Conservation (phyloP, 352 stramenopile genomes). For the Globisporangium okanoganense region DNA sequence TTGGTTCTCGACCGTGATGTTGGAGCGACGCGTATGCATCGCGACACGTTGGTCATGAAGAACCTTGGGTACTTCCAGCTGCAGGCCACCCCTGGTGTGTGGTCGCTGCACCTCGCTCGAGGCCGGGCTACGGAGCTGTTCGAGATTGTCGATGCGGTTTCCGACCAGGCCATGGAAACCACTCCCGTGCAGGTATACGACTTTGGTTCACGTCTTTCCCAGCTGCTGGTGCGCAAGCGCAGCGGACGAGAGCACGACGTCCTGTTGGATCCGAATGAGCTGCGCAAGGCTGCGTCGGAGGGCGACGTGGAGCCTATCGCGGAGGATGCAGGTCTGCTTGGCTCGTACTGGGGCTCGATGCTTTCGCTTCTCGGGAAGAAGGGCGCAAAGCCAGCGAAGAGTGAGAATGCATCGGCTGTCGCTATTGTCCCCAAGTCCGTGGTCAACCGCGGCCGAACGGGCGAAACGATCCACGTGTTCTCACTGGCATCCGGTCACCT, state of each 20-base stretch:
- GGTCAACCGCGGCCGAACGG: conserved; percentile 33
- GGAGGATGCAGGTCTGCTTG: conserved; percentile 44
- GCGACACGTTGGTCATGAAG: conserved; percentile 99
- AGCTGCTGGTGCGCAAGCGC: conserved; percentile 92
- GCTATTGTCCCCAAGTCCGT: not conserved
- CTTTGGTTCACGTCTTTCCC: conserved; percentile 85
- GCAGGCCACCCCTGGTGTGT: conserved; percentile 95
- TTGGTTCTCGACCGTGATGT: conserved; percentile 84
- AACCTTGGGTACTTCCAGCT: conserved; percentile 99
- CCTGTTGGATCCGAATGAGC: conserved; percentile 37
- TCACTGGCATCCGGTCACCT: conserved; percentile 96
- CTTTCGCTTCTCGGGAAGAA: conserved; percentile 61
- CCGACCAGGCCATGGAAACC: conserved; percentile 33
- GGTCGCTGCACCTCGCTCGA: conserved; percentile 86
- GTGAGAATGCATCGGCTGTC: conserved; percentile 9
- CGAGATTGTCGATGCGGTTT: conserved; percentile 59
- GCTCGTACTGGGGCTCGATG: conserved; percentile 75
- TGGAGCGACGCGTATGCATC: conserved; percentile 45
- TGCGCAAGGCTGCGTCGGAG: conserved; percentile 11
- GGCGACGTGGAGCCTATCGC: conserved; percentile 32
- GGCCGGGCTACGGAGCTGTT: conserved; percentile 76
- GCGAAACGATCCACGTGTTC: conserved; percentile 98
- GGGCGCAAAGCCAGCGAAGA: conserved; percentile 12
- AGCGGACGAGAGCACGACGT: conserved; percentile 83
- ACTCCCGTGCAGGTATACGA: conserved; percentile 63